Conservation (phyloP, 306 rosid genomes). For the Lotus japonicus region DNA sequence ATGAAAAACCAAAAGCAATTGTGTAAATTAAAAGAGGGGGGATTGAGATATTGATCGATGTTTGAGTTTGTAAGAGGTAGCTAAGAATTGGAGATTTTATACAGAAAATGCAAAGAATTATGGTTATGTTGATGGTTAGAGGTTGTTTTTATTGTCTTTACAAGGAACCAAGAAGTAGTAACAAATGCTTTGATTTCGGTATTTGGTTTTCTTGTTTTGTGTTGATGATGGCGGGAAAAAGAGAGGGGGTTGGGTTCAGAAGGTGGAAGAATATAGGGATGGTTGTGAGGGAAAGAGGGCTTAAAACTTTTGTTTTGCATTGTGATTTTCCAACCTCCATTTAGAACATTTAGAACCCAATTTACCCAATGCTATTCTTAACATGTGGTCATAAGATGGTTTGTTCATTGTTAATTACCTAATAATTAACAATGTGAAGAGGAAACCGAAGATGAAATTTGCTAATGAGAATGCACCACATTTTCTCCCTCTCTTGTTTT, state of each 20-base stretch:
- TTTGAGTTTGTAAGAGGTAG: background rate
- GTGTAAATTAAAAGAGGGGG: too few species aligned
- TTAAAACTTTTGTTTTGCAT: constrained; percentile 4
- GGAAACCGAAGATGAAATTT: background rate
- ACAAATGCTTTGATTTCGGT: background rate
- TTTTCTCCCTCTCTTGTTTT: background rate
- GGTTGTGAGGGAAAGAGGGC: constrained; percentile 16
- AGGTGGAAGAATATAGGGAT: background rate
- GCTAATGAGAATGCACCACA: constrained; percentile 9
- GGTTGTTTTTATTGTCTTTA: constrained; percentile 5
- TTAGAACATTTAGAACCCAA: constrained; percentile 18
- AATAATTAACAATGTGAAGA: background rate
- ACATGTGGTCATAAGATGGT: constrained; percentile 11
- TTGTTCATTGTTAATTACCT: background rate
- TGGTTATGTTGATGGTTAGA: background rate
- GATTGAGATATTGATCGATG: too few species aligned
- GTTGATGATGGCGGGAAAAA: constrained; percentile 5
- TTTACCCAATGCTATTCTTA: constrained; percentile 28
- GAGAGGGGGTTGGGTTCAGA: background rate
- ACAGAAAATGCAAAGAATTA: background rate
- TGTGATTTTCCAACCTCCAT: constrained; percentile 15
- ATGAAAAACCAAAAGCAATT: background rate
- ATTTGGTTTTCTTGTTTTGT: background rate
- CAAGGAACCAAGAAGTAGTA: background rate
- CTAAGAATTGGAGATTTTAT: background rate